These are phyloP conservation scores for Sugiyamaella japonica DNA, from an alignment of 1,139 yeast species.

Conservation along the genomic window DNA sequence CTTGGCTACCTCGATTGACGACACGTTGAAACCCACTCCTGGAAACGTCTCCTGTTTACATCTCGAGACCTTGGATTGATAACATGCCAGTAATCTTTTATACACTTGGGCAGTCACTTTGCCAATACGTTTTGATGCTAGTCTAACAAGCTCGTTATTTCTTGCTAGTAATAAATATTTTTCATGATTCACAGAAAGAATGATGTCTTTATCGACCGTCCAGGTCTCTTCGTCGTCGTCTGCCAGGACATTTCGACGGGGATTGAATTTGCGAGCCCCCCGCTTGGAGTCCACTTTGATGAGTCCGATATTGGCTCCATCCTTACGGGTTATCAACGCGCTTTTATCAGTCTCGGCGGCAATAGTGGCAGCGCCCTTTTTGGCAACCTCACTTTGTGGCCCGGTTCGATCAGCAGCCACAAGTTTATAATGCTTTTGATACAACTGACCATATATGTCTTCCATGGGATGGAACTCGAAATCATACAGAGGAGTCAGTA, in stretches of 20 bases:
- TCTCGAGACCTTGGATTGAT: constrained; percentile 48
- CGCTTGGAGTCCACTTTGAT: constrained; percentile 16
- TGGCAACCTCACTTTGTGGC: constrained; percentile 35
- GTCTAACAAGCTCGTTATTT: constrained; percentile 58
- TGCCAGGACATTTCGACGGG: constrained; percentile 1
- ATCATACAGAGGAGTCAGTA: constrained; percentile 53
- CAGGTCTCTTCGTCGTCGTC: constrained; percentile 15
- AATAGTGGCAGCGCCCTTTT: constrained; percentile 37
- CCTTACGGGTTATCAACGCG: constrained; percentile 39
- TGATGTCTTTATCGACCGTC: constrained; percentile 41
- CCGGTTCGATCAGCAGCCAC: constrained; percentile 23
- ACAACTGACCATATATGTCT: constrained; percentile 37
- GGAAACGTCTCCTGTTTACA: constrained; percentile 35
- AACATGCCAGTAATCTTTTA: constrained; percentile 53
- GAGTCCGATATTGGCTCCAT: constrained; percentile 29
- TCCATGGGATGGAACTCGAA: constrained; percentile 41
- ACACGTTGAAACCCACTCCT: constrained; percentile 35
- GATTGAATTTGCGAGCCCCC: neutral
- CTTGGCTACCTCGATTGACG: constrained; percentile 38
- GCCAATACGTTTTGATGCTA: constrained; percentile 73
- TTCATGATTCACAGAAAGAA: constrained; percentile 63
- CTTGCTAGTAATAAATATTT: constrained; percentile 70
- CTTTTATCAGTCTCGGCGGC: constrained; percentile 58
- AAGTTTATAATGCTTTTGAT: constrained; percentile 25
- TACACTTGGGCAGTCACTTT: constrained; percentile 65